These are phyloP conservation scores for Aspergillus sp. DNA, from an alignment of 2,329 filamentous ascomycete genomes.

Conservation along the genomic window DNA sequence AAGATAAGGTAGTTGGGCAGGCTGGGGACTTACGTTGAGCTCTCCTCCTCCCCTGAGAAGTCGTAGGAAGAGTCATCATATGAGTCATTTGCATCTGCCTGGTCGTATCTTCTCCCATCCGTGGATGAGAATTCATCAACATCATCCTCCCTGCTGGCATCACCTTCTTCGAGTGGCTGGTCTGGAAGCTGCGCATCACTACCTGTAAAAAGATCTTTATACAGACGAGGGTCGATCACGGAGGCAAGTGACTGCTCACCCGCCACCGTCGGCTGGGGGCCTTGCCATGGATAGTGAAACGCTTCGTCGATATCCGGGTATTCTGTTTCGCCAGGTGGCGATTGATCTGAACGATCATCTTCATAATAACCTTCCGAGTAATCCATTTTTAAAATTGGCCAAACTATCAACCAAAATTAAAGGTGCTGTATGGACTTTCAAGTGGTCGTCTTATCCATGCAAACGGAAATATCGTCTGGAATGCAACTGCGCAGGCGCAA, in stretches of 20 bases:
- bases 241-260: constrained; percentile 15
- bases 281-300: constrained; percentile 30
- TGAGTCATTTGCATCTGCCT: constrained; percentile 7
- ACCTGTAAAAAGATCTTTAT: constrained; percentile 17
- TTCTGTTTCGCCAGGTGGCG: constrained; percentile 9
- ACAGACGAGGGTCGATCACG: constrained; percentile 30
- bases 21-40: constrained; percentile 17
- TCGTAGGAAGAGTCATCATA: constrained; percentile 23
- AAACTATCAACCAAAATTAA: not conserved
- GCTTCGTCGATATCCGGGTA: constrained; percentile 32
- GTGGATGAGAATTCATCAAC: constrained; percentile 3
- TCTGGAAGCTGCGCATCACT: constrained; percentile 7
- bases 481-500: too few species aligned
- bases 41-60: constrained; percentile 16
- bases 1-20: not conserved
- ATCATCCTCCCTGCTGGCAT: not conserved
- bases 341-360: constrained; percentile 14
- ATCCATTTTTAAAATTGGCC: not conserved
- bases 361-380: not conserved
- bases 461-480: too few species aligned
- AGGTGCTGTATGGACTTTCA: not conserved
- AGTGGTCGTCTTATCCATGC: not conserved
- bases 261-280: constrained; percentile 8
- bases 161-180: constrained; percentile 7
- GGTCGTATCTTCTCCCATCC: constrained; percentile 1